Conservation (phyloP, 1,139 yeast genomes). For the Yamadazyma conglobata region DNA sequence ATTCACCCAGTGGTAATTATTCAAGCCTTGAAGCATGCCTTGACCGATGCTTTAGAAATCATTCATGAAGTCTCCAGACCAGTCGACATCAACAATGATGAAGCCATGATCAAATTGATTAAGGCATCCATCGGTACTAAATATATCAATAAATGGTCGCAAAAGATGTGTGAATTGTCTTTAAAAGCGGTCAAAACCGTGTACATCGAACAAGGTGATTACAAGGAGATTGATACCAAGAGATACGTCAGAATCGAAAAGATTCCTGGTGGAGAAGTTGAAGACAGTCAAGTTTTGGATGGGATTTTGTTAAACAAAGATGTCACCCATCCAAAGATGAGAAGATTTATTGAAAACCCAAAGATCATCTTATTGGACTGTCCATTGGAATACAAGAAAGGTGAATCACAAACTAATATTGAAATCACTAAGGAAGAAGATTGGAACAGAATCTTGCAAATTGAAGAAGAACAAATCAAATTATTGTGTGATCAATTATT, state of each 20-base stretch:
- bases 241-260: conserved; percentile 92
- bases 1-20: conserved; percentile 97
- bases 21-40: conserved; percentile 88
- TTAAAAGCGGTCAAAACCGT: conserved; percentile 87
- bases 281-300: conserved; percentile 80
- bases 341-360: conserved; percentile 83
- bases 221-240: conserved; percentile 87
- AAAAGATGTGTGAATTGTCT: conserved; percentile 86
- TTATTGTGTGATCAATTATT: conserved; percentile 81
- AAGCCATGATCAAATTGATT: conserved; percentile 82
- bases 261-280: conserved; percentile 96
- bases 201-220: conserved; percentile 59
- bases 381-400: conserved; percentile 97
- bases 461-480: conserved; percentile 97
- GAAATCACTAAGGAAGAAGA: conserved; percentile 96
- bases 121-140: conserved; percentile 95
- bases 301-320: conserved; percentile 95
- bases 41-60: conserved; percentile 84
- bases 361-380: conserved; percentile 86
- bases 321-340: conserved; percentile 97
- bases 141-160: conserved; percentile 88
- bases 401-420: conserved; percentile 97
- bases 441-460: conserved; percentile 89
- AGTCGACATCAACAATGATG: conserved; percentile 79
- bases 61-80: conserved; percentile 82